Percentiles rank a stretch among this genome's conserved stretches.
Conservation (phyloP, 441 rosid genomes). For the Gossypium schwendimanii region DNA sequence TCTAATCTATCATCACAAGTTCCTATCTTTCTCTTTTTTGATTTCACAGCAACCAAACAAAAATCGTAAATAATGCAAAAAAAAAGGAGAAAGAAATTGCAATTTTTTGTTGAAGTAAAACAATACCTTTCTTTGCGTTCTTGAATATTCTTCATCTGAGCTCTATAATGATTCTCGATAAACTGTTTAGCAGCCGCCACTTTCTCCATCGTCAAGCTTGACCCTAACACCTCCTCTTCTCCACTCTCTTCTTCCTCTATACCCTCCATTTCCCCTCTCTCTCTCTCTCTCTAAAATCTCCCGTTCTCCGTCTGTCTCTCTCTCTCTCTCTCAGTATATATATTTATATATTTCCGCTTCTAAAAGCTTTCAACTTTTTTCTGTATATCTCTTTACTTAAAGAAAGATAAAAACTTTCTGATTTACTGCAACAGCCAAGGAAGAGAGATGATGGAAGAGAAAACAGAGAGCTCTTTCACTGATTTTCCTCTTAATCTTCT, state of each 20-base stretch:
- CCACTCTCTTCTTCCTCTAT: slow-evolving; percentile 34
- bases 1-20: slow-evolving; percentile 20
- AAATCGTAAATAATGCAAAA: background rate
- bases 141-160: slow-evolving; percentile 78
- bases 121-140: slow-evolving; percentile 81
- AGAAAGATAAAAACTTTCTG: slow-evolving; percentile 8
- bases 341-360: background rate
- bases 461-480: slow-evolving; percentile 12
- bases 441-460: slow-evolving; percentile 24
- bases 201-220: slow-evolving; percentile 93
- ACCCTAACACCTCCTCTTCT: slow-evolving; percentile 62
- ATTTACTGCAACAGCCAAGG: slow-evolving; percentile 29
- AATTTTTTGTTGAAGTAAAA: background rate
- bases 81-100: background rate
- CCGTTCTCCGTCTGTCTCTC: slow-evolving; percentile 14
- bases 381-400: slow-evolving; percentile 8
- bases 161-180: slow-evolving; percentile 92
- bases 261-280: slow-evolving; percentile 31
- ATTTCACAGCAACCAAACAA: slow-evolving; percentile 16
- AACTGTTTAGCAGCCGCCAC: slow-evolving; percentile 97
- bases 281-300: slow-evolving; percentile 17
- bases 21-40: background rate
- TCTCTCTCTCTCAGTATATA: slow-evolving; percentile 18
- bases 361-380: slow-evolving; percentile 21
- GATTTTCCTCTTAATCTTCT: slow-evolving; percentile 13